Base-by-base conservation (phyloP, 169 alveolate genomes). In the Theileria orientalis region DNA sequence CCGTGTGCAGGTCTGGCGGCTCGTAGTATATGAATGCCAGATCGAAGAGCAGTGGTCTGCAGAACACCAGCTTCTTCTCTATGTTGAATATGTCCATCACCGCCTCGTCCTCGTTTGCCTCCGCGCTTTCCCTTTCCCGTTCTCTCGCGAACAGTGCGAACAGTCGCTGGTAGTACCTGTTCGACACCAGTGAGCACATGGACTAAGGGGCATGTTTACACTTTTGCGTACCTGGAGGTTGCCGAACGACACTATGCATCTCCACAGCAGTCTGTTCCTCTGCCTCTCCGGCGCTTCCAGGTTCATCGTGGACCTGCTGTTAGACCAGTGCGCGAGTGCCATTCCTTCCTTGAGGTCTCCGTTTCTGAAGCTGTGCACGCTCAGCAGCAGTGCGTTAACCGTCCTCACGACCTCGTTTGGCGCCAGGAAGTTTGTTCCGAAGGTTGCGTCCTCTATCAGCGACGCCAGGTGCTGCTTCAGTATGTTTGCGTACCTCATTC, bases 291-390 rank as follows among this genome's bases (percentile, higher is more conserved):
- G 73, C 19, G 35, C 29, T 25, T 75, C 79, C 14, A 74, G 66
- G 33, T 56, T 71, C 51, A 68, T 62, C 42, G 82, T 52, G 35
- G 74, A 71, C 90, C 95, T 68, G 23, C 68, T 40, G 56, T 83
- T 70, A 25, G 90, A 64, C 86, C 88, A 82, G 69, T 89, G 83
- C 25, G 80, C 56, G 61, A 89, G 74, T 0, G 89, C 87, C 83
- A 85, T 77, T 2, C 92, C 91, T 46, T 89, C 94, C 40, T 79
- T 78, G 63, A 74, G 51, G 56, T 85, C 84, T 14, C 67, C 87
- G 30, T 19, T 47, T 16, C 57, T 29, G 51, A 86, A 76, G 37
- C 83, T 73, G 72, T 89, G 74, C 59, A 84, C 61, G 35, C 91
- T 89, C 41, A 89, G 68, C 32, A 83, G 67, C 59, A 78, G 63